These are phyloP conservation scores for Sarocladium brachiariae DNA, from an alignment of 2,329 filamentous ascomycete species.

Conservation along the genomic window DNA sequence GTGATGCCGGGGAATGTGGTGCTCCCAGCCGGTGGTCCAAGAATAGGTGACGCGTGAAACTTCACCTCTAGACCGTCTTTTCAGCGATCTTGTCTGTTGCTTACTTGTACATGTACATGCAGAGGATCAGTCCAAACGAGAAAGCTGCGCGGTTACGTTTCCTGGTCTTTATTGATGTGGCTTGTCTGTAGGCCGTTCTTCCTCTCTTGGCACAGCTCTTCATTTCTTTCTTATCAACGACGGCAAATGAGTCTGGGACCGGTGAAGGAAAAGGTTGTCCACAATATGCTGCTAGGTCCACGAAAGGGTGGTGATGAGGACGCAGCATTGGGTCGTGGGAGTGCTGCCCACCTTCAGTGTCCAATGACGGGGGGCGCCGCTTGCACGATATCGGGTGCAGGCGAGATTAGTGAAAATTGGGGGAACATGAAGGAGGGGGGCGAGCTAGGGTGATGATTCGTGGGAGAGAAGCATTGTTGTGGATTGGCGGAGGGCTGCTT, in stretches of 20 bases:
- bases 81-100: neutral
- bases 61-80: conserved; percentile 8
- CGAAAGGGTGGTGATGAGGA: neutral
- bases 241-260: neutral
- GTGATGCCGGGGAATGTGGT: neutral
- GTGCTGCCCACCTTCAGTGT: neutral
- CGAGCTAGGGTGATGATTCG: neutral
- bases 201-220: neutral
- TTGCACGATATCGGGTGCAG: neutral
- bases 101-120: neutral
- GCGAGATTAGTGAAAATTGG: neutral
- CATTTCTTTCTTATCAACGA: neutral
- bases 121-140: too few relatives aligned
- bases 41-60: neutral
- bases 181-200: neutral
- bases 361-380: conserved; percentile 7
- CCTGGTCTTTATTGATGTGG: neutral
- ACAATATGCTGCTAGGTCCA: neutral
- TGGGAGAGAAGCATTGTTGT: neutral
- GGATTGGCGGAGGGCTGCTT: neutral
- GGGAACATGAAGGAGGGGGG: neutral
- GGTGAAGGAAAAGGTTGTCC: neutral
- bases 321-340: neutral
- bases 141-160: too few relatives aligned
- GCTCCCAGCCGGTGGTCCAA: neutral